These are phyloP conservation scores for Cystobasidium pallidum DNA, from an alignment of 1,284 basidiomycete species.

Conservation along the genomic window DNA sequence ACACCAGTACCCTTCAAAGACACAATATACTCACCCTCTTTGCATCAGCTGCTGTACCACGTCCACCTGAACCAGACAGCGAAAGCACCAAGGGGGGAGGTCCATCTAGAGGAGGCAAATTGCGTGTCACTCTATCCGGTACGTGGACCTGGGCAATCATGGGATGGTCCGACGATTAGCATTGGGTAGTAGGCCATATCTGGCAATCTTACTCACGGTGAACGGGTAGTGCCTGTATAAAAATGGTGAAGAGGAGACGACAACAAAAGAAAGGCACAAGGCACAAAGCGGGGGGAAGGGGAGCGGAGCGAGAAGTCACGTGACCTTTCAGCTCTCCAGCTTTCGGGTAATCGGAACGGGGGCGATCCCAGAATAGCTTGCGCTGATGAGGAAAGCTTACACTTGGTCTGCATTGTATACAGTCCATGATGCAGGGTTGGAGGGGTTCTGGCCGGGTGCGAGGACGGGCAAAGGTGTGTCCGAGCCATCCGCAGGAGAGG, in stretches of 20 bases:
- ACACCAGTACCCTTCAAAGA: not conserved
- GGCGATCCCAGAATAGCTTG: no score
- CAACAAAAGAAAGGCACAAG: not conserved
- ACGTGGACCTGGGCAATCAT: slow-evolving; percentile 24
- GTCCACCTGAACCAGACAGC: slow-evolving; percentile 31
- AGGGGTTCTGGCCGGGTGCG: slow-evolving; percentile 27
- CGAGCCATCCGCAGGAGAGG: no score
- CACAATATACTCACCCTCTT: slow-evolving; percentile 1
- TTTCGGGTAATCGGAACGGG: no score
- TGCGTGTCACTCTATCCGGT: slow-evolving; percentile 33
- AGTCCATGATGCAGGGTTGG: slow-evolving; percentile 24
- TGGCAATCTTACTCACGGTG: slow-evolving; percentile 17
- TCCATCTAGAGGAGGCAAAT: slow-evolving; percentile 19
- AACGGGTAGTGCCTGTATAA: slow-evolving; percentile 37
- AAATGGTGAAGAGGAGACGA: not conserved
- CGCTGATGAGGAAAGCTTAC: slow-evolving; percentile 24
- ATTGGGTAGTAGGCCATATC: no score
- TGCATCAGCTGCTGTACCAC: slow-evolving; percentile 25
- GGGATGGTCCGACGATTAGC: no score
- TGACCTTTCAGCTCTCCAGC: not conserved
- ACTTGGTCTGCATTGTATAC: slow-evolving; percentile 41
- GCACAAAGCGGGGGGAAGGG: not conserved
- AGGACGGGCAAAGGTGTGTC: slow-evolving; percentile 24
- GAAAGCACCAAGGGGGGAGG: slow-evolving; percentile 29
- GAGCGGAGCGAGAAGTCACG: not conserved